Evolutionary conservation across 1,284 basidiomycete species (phyloP).

Genomic region (Agroathelia rolfsii): DNA sequence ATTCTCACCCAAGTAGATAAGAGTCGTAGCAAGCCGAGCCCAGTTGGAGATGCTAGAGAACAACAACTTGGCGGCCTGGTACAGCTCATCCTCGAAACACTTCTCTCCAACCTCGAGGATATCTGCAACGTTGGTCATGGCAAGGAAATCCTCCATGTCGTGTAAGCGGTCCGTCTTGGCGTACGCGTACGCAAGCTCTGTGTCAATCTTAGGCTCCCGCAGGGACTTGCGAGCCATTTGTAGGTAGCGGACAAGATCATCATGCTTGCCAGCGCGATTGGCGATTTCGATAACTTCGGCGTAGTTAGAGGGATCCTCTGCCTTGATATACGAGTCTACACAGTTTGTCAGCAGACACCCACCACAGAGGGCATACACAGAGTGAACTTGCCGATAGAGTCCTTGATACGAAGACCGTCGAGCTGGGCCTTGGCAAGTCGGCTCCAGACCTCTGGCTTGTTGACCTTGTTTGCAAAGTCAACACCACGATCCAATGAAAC

Average conservation of each 20-base stretch:
- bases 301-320: conserved; percentile 80
- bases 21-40: conserved; percentile 94
- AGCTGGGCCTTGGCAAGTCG: conserved; percentile 98
- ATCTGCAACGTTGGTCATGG: conserved; percentile 99
- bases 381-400: conserved; percentile 71
- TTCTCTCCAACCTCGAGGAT: conserved; percentile 95
- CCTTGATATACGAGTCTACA: conserved; percentile 99
- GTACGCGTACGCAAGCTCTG: conserved; percentile 92
- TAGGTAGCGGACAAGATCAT: conserved; percentile 53
- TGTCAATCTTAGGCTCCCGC: conserved; percentile 86
- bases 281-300: conserved; percentile 74
- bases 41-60: conserved; percentile 98
- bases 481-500: conserved; percentile 96
- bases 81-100: conserved; percentile 97
- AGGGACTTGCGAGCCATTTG: conserved; percentile 61
- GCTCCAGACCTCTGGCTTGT: conserved; percentile 95
- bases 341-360: too few species aligned
- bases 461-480: conserved; percentile 95
- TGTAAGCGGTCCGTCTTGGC: conserved; percentile 95
- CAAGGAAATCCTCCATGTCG: conserved; percentile 99
- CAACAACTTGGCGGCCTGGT: conserved; percentile 92
- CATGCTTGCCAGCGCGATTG: conserved; percentile 57
- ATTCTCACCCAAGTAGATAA: conserved; percentile 98
- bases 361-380: conserved; percentile 1
- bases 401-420: conserved; percentile 96